Evolutionary conservation across 495 filamentous ascomycete species (phyloP), one percentile per base, ranked within the genome.

Genomic region (Aeminium ludgeri): DNA sequence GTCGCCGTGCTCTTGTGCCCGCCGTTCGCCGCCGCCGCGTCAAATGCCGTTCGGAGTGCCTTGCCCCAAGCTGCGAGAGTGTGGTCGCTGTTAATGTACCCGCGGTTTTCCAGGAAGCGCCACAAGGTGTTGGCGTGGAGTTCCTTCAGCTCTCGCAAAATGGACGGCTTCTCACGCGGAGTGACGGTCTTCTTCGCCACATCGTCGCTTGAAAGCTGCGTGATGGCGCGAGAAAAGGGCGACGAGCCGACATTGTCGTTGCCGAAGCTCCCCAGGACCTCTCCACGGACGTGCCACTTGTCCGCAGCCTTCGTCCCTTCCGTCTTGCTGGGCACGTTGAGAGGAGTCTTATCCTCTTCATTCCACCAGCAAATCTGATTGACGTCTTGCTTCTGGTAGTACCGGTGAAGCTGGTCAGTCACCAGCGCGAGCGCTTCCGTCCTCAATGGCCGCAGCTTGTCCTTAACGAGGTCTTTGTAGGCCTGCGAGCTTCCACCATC

Each of bases 71-170:
- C 45, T 6, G 86, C 94, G 20, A 95, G 69, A 42, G 74, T 66
- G 58, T 96, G 89, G 34, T 75, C 72, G 35, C 77, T 70, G 46
- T 91, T 72, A 29, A 89, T 63, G 49, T 92, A 96, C 8, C 73
- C 84, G 34, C 86, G 78, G 30, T 96, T 65, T 56, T 95, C 84
- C 20, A 96, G 64, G 58, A 93, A 87, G 30, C 83, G 73, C 79
- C 83, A 93, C 36, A 84, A 59, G 2, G 79, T 72, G 53, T 94
- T 82, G 15, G 73, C 72, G 10, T 78, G 59, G 35, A 96, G 70
- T 48, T 92, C 72, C n/a, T 78, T 67, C 3, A 30, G 17, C 11
- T 39, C 15, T 7, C 10, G 10, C 6, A 51, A 34, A 15, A 38
- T 19, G 8, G 18, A 12, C 16, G 25, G 17, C 10, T 35, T 28